These are phyloP conservation scores for Ambispora gerdemannii DNA, from an alignment of 192 early-diverging fungal genomes.

Conservation along the genomic window DNA sequence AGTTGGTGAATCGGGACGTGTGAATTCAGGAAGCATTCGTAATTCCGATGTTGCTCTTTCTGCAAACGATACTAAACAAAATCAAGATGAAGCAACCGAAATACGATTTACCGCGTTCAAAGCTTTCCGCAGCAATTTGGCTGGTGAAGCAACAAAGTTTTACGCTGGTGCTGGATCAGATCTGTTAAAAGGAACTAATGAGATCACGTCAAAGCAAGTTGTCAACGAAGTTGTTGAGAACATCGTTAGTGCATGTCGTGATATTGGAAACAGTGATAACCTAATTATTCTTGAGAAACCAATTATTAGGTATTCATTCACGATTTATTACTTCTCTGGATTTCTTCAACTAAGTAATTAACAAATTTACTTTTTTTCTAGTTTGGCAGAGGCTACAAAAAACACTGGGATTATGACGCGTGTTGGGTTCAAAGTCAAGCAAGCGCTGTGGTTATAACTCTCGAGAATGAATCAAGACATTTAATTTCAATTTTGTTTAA, in stretches of 20 bases:
- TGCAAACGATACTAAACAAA: too few relatives aligned
- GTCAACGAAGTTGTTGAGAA: conserved; percentile 37
- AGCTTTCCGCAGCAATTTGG: conserved; percentile 40
- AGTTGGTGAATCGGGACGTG: conserved; percentile 45
- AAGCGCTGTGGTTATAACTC: conserved; percentile 43
- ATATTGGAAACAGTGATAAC: conserved; percentile 25
- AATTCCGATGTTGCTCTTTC: conserved; percentile 37
- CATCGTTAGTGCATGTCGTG: conserved; percentile 31
- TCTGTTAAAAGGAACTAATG: conserved; percentile 7
- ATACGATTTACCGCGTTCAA: conserved; percentile 38
- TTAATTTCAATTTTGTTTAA: too few relatives aligned
- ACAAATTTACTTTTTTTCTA: conserved; percentile 16
- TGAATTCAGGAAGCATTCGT: conserved; percentile 51
- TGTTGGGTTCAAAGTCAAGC: conserved; percentile 41
- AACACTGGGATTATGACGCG: conserved; percentile 40
- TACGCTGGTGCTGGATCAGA: conserved; percentile 3
- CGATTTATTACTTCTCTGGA: not conserved
- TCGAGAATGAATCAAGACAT: too few relatives aligned
- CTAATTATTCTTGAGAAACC: conserved; percentile 35
- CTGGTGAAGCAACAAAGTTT: conserved; percentile 38
- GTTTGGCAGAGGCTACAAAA: conserved; percentile 41
- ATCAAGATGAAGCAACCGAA: conserved; percentile 13
- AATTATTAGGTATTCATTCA: conserved; percentile 37
- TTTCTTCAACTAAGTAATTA: not conserved
- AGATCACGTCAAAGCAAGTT: conserved; percentile 30